A percentile compares a stretch with the other conserved stretches of the same genome.
These are phyloP conservation scores for Serendipita sp. DNA, from an alignment of 768 basidiomycete species.

Conservation along the genomic window DNA sequence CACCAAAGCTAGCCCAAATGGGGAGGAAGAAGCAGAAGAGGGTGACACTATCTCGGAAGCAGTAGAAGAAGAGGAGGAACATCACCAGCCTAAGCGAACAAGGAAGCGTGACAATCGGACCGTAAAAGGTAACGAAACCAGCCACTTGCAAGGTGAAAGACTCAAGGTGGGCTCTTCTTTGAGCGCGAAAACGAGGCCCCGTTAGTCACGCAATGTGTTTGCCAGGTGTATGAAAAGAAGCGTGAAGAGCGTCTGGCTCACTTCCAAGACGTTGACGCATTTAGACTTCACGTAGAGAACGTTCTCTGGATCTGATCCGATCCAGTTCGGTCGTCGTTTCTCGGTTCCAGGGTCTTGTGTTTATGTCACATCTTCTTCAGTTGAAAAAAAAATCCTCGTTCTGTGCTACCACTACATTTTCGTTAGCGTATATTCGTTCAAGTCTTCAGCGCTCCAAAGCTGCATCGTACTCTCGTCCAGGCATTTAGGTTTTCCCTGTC, in stretches of 20 bases:
- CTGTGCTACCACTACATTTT: not conserved
- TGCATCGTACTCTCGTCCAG: not conserved
- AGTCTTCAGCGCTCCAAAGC: not conserved
- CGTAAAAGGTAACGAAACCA: not conserved
- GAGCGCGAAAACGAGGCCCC: not conserved
- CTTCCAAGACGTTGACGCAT: not conserved
- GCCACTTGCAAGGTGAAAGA: not conserved
- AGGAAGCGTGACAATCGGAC: not conserved
- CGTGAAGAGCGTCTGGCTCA: not conserved
- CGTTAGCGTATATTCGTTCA: not conserved
- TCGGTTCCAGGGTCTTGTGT: not conserved
- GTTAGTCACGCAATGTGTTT: not conserved
- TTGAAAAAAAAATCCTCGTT: not conserved
- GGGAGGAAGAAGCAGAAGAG: too few species aligned
- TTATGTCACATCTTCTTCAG: not conserved
- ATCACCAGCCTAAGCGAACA: too few species aligned
- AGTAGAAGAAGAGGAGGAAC: too few species aligned
- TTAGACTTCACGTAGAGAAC: not conserved
- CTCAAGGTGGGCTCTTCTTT: not conserved
- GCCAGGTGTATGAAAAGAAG: not conserved
- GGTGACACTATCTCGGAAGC: too few species aligned
- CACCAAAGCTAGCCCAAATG: too few species aligned
- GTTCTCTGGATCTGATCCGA: not conserved
- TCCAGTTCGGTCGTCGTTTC: not conserved
- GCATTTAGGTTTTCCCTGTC: not conserved